Evolutionary conservation across 306 rosid species (phyloP), one percentile per base, ranked within the genome.

Genomic region (Trifolium repens): DNA sequence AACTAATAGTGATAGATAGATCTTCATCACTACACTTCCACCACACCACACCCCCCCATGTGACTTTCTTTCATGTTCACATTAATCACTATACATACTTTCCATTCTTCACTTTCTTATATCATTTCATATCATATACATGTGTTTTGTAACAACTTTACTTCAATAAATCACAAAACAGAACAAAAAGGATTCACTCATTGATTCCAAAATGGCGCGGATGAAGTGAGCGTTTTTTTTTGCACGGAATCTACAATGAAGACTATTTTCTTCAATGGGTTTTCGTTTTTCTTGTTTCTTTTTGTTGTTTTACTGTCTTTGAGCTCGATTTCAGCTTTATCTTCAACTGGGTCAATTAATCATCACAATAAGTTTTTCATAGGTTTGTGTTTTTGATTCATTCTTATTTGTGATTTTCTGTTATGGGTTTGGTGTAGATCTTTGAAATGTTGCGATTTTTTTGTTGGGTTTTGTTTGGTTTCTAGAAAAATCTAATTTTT

Each of bases 261-360:
- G 89, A 73, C 50, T 10, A 7, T 72, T 53, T 62, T 52, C 76
- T 64, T 43, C 58, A 22, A 54, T 73, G 81, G 87, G 81, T 77
- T 76, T 62, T 71, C 42, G 30, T 55, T 78, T 59, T 83, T 78
- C 44, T 65, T 83, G 40, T 46, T 87, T 37, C 0, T 86, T 72
- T 68, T 89, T 66, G 4, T 79, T 83, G 10, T 66, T 14, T 77
- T 85, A 73, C 72, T 71, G 32, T 84, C 72, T 82, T 54, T 81
- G 27, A 80, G 83, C 88, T 85, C 85, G 14, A 79, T 86, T 79
- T 89, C 91, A 68, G 92, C 92, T 73, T 72, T 53, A 3, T 53
- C 86, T 72, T 65, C 66, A 8, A 55, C 78, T 82, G 91, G 82
- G 67, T 72, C 69, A 27, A 24, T 52, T 34, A 15, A 46, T 14